These are phyloP conservation scores for Aspergillus bridgeri DNA, from an alignment of 495 filamentous ascomycete genomes.

Conservation along the genomic window DNA sequence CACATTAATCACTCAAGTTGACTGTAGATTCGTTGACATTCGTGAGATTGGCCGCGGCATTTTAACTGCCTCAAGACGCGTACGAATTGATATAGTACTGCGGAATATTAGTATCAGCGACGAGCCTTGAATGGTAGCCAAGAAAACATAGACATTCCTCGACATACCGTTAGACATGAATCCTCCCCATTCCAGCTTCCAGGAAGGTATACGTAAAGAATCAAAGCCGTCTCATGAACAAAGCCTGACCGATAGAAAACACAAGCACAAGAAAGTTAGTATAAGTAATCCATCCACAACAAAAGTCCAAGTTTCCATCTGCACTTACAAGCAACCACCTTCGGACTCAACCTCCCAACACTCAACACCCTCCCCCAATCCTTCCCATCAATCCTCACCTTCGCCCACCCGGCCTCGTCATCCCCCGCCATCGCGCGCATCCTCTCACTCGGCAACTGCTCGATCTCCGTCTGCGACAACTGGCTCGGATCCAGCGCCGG, in stretches of 20 bases:
- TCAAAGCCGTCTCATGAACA: slow-evolving; percentile 74
- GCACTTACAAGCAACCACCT: slow-evolving; percentile 80
- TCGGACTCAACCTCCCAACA: slow-evolving; percentile 80
- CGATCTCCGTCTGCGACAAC: slow-evolving; percentile 58
- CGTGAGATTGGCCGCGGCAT: background rate
- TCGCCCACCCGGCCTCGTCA: slow-evolving; percentile 72
- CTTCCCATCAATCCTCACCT: slow-evolving; percentile 81
- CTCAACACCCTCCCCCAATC: slow-evolving; percentile 90
- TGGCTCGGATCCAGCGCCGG: slow-evolving; percentile 76
- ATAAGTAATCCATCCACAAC: no score
- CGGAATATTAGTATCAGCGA: background rate
- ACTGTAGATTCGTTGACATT: background rate
- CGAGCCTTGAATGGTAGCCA: background rate
- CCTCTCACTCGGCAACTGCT: slow-evolving; percentile 68
- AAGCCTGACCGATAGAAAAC: slow-evolving; percentile 36
- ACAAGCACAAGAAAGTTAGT: slow-evolving; percentile 20
- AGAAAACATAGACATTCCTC: background rate
- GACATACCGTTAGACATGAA: slow-evolving; percentile 73
- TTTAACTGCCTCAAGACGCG: slow-evolving; percentile 21
- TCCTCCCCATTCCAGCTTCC: slow-evolving; percentile 67
- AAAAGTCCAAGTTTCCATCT: no score
- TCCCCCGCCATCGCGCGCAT: slow-evolving; percentile 53
- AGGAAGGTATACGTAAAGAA: slow-evolving; percentile 89
- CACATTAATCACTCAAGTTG: background rate
- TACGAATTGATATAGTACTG: slow-evolving; percentile 64